A percentile compares a stretch with the other conserved stretches of the same genome.
Conservation (phyloP, 805 yeast genomes). For the Starmerella lactis-condensi region DNA sequence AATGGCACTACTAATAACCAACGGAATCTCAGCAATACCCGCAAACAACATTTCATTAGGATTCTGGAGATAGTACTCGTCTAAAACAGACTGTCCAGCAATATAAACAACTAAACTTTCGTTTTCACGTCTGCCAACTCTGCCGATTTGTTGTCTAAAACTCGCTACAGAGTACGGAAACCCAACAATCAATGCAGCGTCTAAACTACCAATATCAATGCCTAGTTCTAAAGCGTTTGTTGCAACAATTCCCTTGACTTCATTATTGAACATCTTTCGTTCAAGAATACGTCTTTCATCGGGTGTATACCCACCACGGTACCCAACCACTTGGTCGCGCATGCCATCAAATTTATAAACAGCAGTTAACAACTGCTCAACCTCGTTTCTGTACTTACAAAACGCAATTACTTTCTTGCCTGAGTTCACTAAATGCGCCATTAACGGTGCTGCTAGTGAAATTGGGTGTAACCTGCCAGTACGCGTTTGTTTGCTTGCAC, state of each 20-base stretch:
- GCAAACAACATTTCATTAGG: slow-evolving; percentile 39
- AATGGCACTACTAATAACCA: slow-evolving; percentile 42
- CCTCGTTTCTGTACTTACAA: slow-evolving; percentile 67
- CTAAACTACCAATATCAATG: slow-evolving; percentile 81
- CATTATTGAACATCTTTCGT: slow-evolving; percentile 74
- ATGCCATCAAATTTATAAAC: slow-evolving; percentile 32
- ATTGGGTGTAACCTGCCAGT: slow-evolving; percentile 54
- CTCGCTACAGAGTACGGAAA: slow-evolving; percentile 77
- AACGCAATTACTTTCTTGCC: slow-evolving; percentile 73
- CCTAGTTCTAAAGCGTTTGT: slow-evolving; percentile 94
- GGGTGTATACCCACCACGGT: slow-evolving; percentile 87
- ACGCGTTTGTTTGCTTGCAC: slow-evolving; percentile 62
- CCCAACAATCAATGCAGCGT: slow-evolving; percentile 81
- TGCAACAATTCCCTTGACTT: slow-evolving; percentile 68
- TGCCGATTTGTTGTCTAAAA: slow-evolving; percentile 87
- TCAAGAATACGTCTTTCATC: slow-evolving; percentile 76
- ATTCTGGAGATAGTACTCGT: slow-evolving; percentile 61
- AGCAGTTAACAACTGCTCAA: slow-evolving; percentile 76
- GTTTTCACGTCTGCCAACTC: slow-evolving; percentile 74
- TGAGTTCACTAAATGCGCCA: slow-evolving; percentile 44
- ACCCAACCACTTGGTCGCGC: slow-evolving; percentile 31
- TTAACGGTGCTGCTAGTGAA: slow-evolving; percentile 53
- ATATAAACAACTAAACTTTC: slow-evolving; percentile 76
- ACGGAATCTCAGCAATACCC: slow-evolving; percentile 38
- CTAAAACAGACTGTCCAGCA: slow-evolving; percentile 63